These are phyloP conservation scores for Lactarius tabidus DNA, from an alignment of 768 basidiomycete species.

Conservation along the genomic window DNA sequence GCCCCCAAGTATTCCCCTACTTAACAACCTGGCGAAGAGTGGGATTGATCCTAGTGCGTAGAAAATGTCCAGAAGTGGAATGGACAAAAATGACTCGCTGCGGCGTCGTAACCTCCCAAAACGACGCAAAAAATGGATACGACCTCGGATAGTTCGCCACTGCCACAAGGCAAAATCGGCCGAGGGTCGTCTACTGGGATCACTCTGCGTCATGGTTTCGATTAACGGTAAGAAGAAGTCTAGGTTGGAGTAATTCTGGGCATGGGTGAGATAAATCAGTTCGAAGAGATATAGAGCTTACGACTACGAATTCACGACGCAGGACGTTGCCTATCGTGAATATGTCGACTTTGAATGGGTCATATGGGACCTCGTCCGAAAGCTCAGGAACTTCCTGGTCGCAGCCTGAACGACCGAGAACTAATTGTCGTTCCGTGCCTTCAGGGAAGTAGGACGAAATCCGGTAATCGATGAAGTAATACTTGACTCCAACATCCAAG, in stretches of 20 bases:
- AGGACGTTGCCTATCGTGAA: slow-evolving; percentile 19
- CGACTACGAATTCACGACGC: not conserved
- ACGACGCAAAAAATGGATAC: not conserved
- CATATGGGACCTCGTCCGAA: slow-evolving; percentile 13
- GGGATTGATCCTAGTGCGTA: not conserved
- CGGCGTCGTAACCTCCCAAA: slow-evolving; percentile 4
- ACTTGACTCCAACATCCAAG: slow-evolving; percentile 3
- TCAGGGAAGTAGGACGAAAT: slow-evolving; percentile 16
- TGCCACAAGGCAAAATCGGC: slow-evolving; percentile 7
- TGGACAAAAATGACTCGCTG: not conserved
- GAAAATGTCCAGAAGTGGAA: not conserved
- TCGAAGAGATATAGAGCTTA: not conserved
- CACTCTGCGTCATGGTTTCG: slow-evolving; percentile 5
- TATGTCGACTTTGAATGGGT: slow-evolving; percentile 26
- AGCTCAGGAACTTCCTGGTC: slow-evolving; percentile 23
- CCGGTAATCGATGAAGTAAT: slow-evolving; percentile 19
- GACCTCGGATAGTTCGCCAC: slow-evolving; percentile 6
- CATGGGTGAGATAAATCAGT: not conserved
- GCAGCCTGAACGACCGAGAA: not conserved
- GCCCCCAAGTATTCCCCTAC: too few species aligned
- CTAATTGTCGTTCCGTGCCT: not conserved
- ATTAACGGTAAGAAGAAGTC: slow-evolving; percentile 1
- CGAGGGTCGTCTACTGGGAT: slow-evolving; percentile 3
- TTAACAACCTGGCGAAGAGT: not conserved
- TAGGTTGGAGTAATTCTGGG: slow-evolving; percentile 5